Evolutionary conservation across 1,284 basidiomycete species (phyloP), one percentile per base, ranked within the genome.

Genomic region (Pyrrhoderma noxium): DNA sequence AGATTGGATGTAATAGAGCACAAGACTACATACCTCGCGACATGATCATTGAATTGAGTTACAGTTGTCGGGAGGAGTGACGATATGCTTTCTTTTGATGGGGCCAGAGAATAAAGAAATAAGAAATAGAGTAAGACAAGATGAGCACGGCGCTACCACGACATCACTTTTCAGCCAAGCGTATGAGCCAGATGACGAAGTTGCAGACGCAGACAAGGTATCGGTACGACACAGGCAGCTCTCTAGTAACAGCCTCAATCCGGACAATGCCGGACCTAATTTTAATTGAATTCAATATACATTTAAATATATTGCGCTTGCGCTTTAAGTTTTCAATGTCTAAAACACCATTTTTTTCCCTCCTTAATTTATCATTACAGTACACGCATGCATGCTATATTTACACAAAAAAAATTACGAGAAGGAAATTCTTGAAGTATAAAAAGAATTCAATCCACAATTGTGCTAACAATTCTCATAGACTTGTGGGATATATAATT

Each of bases 401-500:
- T 36, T 9, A 34, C 5, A 9, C 16, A 18, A 42, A 8, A 21
- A 14, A 16, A 19, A 9, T n/a, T 14, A 40, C 9, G 36, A 41
- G n/a, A 22, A 19, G 14, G 9, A 40, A n/a, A n/a, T n/a, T n/a
- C n/a, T n/a, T 8, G 34, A 42, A 42, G n/a, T 31, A 25, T 3
- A 18, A 46, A 34, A 46, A 31, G 11, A 46, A 16, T n/a, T n/a
- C n/a, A n/a, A n/a, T n/a, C n/a, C n/a, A n/a, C n/a, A 18, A 45
- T 22, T 8, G 9, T 48, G 27, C 11, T 31, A 11, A 5, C 27
- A 31, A 5, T 31, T 5, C 11, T 31, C 11, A 31, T 31, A 31
- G 27, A 31, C 27, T 47, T n/a, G 56, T 5, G 25, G 67, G 63
- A 35, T 76, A 59, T 21, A 76, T 56, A 7, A 85, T 71, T 52